Conservation (phyloP, 2,329 filamentous ascomycete genomes). For the Sclerotinia subarctica region DNA sequence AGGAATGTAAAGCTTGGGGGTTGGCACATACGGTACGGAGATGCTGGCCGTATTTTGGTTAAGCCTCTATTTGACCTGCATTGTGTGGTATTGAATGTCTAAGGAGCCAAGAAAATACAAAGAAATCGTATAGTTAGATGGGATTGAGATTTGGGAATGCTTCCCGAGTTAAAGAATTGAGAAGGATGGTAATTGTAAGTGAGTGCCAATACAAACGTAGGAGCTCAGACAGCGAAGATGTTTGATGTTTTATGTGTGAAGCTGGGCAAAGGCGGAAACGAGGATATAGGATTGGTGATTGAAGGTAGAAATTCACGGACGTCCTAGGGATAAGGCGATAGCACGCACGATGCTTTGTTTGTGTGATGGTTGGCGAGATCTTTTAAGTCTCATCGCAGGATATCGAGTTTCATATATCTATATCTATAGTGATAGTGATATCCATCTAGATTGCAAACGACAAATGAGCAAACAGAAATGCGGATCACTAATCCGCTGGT, state of each 20-base stretch:
- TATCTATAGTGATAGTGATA: too few species aligned
- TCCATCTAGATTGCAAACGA: not conserved
- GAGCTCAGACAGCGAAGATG: not conserved
- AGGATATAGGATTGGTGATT: not conserved
- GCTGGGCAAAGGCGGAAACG: not conserved
- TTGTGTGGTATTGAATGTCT: not conserved
- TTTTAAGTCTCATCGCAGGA: slow-evolving; percentile 5
- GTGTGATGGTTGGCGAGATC: slow-evolving; percentile 5
- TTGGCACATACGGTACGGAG: not conserved
- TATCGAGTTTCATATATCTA: slow-evolving; percentile 10
- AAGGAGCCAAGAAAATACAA: not conserved
- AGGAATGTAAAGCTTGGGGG: not conserved
- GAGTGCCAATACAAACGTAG: not conserved
- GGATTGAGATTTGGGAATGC: not conserved
- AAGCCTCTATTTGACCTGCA: not conserved
- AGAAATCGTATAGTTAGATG: not conserved
- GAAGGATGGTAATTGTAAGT: not conserved
- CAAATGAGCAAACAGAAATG: not conserved
- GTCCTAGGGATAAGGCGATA: not conserved
- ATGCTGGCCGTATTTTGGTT: not conserved
- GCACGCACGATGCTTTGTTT: not conserved
- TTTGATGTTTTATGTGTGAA: slow-evolving; percentile 3
- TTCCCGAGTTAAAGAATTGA: not conserved
- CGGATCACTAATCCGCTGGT: not conserved
- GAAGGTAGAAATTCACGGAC: not conserved